Percentiles rank a stretch among this genome's conserved stretches.
These are phyloP conservation scores for Lathyrus sativus DNA, from an alignment of 306 rosid species.

Conservation along the genomic window DNA sequence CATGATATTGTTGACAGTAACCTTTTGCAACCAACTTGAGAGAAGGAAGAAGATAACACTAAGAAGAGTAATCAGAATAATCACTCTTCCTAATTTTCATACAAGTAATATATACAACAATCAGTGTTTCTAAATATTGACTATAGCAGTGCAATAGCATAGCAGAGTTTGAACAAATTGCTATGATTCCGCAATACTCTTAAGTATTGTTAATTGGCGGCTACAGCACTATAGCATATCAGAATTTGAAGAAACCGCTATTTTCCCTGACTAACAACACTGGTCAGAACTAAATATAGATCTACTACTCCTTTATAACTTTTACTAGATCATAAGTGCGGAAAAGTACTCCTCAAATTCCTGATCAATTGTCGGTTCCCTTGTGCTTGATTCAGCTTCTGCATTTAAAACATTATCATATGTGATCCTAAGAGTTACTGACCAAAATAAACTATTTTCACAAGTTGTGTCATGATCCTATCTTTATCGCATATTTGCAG, in stretches of 20 bases:
- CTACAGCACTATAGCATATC: not conserved
- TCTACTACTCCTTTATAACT: slow-evolving; percentile 28
- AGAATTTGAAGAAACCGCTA: not conserved
- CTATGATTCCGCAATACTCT: no score
- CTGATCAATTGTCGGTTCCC: slow-evolving; percentile 86
- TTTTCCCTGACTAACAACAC: not conserved
- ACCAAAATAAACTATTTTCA: slow-evolving; percentile 14
- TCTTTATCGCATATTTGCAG: not conserved
- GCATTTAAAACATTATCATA: slow-evolving; percentile 43
- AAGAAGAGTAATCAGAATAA: not conserved
- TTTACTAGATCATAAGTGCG: slow-evolving; percentile 67
- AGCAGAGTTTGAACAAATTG: no score
- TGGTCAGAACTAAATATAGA: slow-evolving; percentile 25
- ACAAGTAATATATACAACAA: slow-evolving; percentile 25
- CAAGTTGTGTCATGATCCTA: not conserved
- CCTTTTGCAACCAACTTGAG: no score
- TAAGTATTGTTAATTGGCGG: no score
- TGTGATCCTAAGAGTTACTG: not conserved
- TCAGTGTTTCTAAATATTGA: not conserved
- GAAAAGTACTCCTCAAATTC: slow-evolving; percentile 95
- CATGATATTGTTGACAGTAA: no score
- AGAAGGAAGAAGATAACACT: no score
- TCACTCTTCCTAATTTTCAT: slow-evolving; percentile 14
- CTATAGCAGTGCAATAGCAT: no score
- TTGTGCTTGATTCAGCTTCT: slow-evolving; percentile 63